phyloP scores from a whole-genome alignment of 306 rosid genomes.

The Cucumis hystrix region DNA sequence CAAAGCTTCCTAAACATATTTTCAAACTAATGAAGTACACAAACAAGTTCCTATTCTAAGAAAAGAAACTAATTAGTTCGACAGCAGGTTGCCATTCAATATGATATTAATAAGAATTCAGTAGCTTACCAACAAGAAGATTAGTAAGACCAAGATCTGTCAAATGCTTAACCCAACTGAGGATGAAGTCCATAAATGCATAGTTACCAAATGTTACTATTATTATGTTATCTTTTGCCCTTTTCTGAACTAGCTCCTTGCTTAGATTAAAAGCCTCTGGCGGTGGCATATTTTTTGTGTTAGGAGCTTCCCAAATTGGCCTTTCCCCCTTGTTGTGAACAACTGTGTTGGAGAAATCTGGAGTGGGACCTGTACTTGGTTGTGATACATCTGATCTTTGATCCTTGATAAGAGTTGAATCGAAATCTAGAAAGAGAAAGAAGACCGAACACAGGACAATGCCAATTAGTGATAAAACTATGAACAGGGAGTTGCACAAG shows the following conservation, averaged over 20 bases:
- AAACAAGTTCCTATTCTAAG: neutral
- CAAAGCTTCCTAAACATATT: constrained; percentile 11
- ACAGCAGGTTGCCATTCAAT: neutral
- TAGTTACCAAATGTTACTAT: constrained; percentile 91
- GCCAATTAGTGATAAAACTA: neutral
- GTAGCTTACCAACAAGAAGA: constrained; percentile 77
- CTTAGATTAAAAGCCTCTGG: constrained; percentile 42
- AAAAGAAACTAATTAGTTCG: neutral
- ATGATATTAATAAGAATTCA: neutral
- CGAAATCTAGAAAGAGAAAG: constrained; percentile 25
- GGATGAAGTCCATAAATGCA: constrained; percentile 94
- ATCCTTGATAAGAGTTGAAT: constrained; percentile 15
- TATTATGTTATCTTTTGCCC: constrained; percentile 68
- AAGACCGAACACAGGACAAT: neutral
- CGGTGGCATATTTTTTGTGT: constrained; percentile 44
- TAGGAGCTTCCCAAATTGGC: constrained; percentile 47
- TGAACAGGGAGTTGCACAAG: neutral
- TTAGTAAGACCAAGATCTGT: constrained; percentile 61
- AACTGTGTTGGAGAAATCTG: constrained; percentile 14
- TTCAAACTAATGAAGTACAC: neutral
- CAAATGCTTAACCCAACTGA: constrained; percentile 85
- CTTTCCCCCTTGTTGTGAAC: constrained; percentile 16
- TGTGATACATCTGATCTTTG: constrained; percentile 24
- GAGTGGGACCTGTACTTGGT: constrained; percentile 12
- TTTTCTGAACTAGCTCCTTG: constrained; percentile 57